Evolutionary conservation across 257 asterid genomes (phyloP).

Genomic region (Ehretia macrophylla): DNA sequence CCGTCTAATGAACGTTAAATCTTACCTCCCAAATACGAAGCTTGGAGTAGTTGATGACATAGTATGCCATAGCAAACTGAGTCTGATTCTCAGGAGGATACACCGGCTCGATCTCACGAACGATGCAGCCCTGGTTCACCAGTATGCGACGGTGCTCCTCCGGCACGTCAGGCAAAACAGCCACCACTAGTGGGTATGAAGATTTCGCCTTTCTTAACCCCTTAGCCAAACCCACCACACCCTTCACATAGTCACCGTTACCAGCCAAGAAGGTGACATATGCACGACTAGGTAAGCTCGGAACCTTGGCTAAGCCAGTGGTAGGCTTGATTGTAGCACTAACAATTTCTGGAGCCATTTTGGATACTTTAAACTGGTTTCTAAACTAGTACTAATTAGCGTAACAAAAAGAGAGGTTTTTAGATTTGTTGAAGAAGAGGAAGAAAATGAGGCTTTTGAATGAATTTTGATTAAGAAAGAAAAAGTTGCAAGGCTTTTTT

Average conservation of each 20-base stretch:
- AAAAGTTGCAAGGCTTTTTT: too few relatives aligned
- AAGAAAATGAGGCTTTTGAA: too few relatives aligned
- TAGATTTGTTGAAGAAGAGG: too few relatives aligned
- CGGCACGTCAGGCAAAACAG: constrained; percentile 30
- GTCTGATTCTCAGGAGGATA: constrained; percentile 9
- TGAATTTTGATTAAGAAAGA: too few relatives aligned
- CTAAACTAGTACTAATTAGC: too few relatives aligned
- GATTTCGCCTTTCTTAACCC: constrained; percentile 25
- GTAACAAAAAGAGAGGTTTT: too few relatives aligned
- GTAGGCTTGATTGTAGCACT: too few relatives aligned
- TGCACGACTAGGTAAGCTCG: constrained; percentile 9
- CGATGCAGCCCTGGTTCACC: constrained; percentile 22
- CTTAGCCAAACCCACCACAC: constrained; percentile 32
- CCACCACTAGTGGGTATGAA: constrained; percentile 27
- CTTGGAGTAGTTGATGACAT: constrained; percentile 27
- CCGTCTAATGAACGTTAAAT: too few relatives aligned
- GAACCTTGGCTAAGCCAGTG: constrained; percentile 1
- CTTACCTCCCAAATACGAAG: constrained; percentile 28
- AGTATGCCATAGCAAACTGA: constrained; percentile 23
- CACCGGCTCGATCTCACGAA: constrained; percentile 25
- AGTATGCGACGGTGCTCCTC: constrained; percentile 24
- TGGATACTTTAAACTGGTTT: too few relatives aligned
- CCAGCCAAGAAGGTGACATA: constrained; percentile 36
- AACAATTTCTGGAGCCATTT: background rate
- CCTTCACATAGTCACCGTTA: constrained; percentile 28